These are phyloP conservation scores for Apocynum venetum DNA, from an alignment of 257 asterid genomes.

Conservation along the genomic window DNA sequence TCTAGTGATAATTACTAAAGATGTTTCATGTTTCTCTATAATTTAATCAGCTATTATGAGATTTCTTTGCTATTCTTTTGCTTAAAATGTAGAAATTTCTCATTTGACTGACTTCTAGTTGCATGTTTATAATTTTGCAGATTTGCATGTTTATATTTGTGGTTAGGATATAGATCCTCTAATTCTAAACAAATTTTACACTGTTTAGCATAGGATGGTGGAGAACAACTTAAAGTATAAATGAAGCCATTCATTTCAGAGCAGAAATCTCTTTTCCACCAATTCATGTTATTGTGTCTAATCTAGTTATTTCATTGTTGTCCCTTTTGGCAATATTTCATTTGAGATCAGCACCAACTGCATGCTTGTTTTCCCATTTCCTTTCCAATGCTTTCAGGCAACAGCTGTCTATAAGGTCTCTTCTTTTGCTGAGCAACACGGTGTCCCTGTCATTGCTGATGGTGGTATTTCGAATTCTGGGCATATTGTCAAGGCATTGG, in stretches of 20 bases:
- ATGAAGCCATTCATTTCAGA: not conserved
- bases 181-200: not conserved
- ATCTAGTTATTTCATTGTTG: not conserved
- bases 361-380: not conserved
- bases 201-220: too few relatives aligned
- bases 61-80: too few relatives aligned
- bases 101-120: too few relatives aligned
- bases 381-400: conserved; percentile 43
- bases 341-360: not conserved
- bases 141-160: too few relatives aligned
- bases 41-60: too few relatives aligned
- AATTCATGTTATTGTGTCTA: not conserved
- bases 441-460: conserved; percentile 84
- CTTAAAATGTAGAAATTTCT: too few relatives aligned
- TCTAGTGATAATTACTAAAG: too few relatives aligned
- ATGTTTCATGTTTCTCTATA: too few relatives aligned
- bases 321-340: not conserved
- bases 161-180: not conserved
- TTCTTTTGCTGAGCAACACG: conserved; percentile 65
- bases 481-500: conserved; percentile 87
- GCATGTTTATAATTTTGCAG: too few relatives aligned
- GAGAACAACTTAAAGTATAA: not conserved
- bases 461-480: conserved; percentile 96
- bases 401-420: conserved; percentile 90
- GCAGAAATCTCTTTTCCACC: not conserved